These are phyloP conservation scores for Chloranthus sessilifolius DNA, from an alignment of 164 flowering plant genomes.

Conservation along the genomic window DNA sequence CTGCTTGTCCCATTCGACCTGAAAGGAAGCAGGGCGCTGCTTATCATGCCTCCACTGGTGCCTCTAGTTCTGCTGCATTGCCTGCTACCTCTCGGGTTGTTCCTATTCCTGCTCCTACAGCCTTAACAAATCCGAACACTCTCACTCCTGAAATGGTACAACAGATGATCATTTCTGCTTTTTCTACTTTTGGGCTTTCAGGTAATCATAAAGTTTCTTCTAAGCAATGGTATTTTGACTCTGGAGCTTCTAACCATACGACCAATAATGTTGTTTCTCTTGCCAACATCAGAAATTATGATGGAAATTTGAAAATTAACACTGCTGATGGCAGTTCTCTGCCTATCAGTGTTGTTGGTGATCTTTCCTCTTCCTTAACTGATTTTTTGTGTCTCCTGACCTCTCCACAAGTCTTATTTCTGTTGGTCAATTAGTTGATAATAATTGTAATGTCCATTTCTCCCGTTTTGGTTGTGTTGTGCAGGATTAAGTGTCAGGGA, in stretches of 20 bases:
- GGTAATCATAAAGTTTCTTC: neutral
- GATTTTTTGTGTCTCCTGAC: neutral
- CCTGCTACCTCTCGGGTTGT: neutral
- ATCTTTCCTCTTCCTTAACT: neutral
- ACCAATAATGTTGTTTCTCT: neutral
- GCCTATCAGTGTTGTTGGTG: neutral
- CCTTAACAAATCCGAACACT: too few species aligned
- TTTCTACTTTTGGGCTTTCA: neutral
- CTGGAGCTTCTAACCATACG: neutral
- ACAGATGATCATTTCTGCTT: neutral
- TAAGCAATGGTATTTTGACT: neutral
- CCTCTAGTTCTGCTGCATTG: neutral
- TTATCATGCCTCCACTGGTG: neutral
- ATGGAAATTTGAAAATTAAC: neutral
- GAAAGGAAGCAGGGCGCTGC: neutral
- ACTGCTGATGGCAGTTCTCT: neutral
- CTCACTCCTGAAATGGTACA: neutral
- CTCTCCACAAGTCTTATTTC: neutral
- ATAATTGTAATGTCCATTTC: neutral
- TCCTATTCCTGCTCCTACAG: neutral
- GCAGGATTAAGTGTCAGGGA: slow-evolving; percentile 3
- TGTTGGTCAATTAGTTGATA: neutral
- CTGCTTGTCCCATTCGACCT: neutral
- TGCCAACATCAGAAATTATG: neutral
- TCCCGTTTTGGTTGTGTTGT: slow-evolving; percentile 1